Percentiles rank a stretch among this genome's conserved stretches.
phyloP scores from a whole-genome alignment of 2,329 filamentous ascomycete genomes.

The Cercospora canescens region DNA sequence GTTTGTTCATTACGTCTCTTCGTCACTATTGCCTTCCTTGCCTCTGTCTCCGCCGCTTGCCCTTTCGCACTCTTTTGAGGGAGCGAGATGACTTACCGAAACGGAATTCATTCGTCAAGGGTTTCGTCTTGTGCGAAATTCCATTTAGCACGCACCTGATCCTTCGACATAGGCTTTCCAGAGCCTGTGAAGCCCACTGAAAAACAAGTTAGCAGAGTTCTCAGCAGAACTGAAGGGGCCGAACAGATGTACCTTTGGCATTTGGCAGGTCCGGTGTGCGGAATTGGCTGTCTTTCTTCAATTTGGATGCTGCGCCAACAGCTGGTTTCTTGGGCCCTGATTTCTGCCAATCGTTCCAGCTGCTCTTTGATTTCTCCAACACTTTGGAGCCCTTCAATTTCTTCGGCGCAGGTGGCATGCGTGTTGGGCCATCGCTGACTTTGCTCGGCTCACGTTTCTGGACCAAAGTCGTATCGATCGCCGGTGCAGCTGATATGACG shows the following conservation, averaged over 20 bases:
- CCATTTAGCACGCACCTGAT: constrained; percentile 45
- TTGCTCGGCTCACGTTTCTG: constrained; percentile 63
- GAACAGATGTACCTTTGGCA: constrained; percentile 67
- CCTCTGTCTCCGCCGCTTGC: neutral
- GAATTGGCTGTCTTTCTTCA: constrained; percentile 35
- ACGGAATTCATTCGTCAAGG: constrained; percentile 21
- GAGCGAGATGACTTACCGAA: neutral
- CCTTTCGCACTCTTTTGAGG: neutral
- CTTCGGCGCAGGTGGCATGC: constrained; percentile 58
- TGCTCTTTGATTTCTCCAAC: constrained; percentile 84
- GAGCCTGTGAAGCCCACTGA: constrained; percentile 94
- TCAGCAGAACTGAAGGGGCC: constrained; percentile 1
- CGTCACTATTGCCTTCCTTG: neutral
- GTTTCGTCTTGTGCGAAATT: constrained; percentile 25
- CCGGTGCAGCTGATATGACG: constrained; percentile 66
- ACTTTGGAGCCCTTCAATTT: constrained; percentile 88
- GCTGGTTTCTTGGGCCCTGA: constrained; percentile 55
- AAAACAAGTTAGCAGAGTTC: constrained; percentile 19
- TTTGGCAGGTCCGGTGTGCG: constrained; percentile 78
- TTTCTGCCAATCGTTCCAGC: constrained; percentile 89
- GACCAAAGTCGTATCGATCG: constrained; percentile 67
- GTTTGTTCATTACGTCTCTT: neutral
- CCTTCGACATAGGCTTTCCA: constrained; percentile 93
- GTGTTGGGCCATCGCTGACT: constrained; percentile 55
- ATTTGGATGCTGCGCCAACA: constrained; percentile 22